Evolutionary conservation across 768 basidiomycete genomes (phyloP), one percentile per base, ranked within the genome.

Genomic region (Amyloporia xantha): DNA sequence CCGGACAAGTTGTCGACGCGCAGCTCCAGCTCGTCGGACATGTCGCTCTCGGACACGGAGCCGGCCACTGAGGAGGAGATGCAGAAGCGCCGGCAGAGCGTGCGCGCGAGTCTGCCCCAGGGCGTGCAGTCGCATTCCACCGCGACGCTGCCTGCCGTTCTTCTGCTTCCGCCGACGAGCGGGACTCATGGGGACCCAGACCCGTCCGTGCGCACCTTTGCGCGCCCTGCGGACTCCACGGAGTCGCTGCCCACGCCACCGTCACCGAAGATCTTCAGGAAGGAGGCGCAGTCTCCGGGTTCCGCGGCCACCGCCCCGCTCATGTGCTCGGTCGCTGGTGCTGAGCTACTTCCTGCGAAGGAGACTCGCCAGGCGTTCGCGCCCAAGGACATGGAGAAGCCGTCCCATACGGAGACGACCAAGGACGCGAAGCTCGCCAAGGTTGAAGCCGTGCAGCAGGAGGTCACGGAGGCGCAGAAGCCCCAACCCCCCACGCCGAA

Each of bases 151-250:
- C 73, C 71, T 13, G 62, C 55, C 2, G 47, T 62, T 13, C 35
- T 62, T 15, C 21, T 35, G 23, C 23, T 50, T 53, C 53, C 42
- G 59, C 50, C 36, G 46, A 5, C 48, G 7, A 41, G 25, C 20
- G 51, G 27, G 50, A 77, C 75, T 49, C 73, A 75, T 2, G 53
- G 59, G 13, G 69, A 86, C 59, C 78, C 83, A 75, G 86, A 90
- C 59, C 81, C 80, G 5, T 86, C 84, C 13, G 91, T 93, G 30
- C 68, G 85, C 56, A 71, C 71, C 15, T 83, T 92, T 65, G 85
- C 81, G 20, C 77, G 91, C 41, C 87, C 91, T 13, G 82, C 76
- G 10, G 74, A 78, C 44, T 86, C 84, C 11, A 91, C 90, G 5
- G 87, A 89, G 69, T 80, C 79, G 51, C 69, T 87, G 9, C 76